phyloP scores from a whole-genome alignment of 345 rosid species.

The Tarenaya hassleriana region DNA sequence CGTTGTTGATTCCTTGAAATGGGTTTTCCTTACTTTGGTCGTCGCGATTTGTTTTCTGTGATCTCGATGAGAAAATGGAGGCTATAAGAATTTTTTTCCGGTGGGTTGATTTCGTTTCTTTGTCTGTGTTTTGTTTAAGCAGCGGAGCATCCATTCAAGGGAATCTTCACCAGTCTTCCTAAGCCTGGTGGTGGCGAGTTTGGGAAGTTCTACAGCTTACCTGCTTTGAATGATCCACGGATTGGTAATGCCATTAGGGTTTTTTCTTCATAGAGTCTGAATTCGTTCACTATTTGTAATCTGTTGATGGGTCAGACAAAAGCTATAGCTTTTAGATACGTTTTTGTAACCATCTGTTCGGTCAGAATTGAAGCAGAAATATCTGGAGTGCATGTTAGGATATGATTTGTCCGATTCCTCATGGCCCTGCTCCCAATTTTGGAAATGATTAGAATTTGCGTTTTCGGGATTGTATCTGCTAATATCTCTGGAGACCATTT shows the following conservation, averaged over 20 bases:
- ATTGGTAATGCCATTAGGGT: conserved; percentile 52
- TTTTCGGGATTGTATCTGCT: too few species aligned
- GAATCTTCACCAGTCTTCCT: conserved; percentile 68
- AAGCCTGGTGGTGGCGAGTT: conserved; percentile 97
- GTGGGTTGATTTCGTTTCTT: background rate
- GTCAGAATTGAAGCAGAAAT: too few species aligned
- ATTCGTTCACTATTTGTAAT: background rate
- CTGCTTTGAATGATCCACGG: conserved; percentile 91
- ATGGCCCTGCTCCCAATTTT: too few species aligned
- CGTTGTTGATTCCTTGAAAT: conserved; percentile 7
- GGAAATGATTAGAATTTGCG: too few species aligned
- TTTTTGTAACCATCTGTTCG: background rate
- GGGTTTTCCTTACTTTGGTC: conserved; percentile 7
- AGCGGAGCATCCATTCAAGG: conserved; percentile 75
- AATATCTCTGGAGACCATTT: too few species aligned
- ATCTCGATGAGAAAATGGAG: background rate
- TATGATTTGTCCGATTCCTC: too few species aligned
- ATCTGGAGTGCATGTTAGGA: too few species aligned
- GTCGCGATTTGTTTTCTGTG: conserved; percentile 2
- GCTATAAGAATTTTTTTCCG: too few species aligned
- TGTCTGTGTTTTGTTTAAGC: conserved; percentile 43
- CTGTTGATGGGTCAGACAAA: background rate
- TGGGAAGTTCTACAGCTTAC: conserved; percentile 89
- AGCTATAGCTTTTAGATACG: background rate
- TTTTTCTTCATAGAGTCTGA: background rate